These are phyloP conservation scores for Acanthamoeba sp. DNA, from an alignment of 208 protist species.

Conservation along the genomic window DNA sequence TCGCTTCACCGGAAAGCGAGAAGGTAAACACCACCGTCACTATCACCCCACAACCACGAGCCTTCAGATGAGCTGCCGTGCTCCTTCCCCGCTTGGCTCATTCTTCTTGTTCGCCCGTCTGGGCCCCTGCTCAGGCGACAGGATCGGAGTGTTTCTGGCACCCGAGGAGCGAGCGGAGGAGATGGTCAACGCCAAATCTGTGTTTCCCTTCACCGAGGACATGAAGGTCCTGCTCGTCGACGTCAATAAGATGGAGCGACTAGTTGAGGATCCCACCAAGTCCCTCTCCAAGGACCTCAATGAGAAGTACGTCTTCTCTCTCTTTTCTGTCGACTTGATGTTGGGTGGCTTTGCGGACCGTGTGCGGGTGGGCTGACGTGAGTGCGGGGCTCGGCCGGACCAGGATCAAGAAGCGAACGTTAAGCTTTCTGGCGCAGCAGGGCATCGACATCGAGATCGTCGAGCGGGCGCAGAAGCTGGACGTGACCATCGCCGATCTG, in stretches of 20 bases:
- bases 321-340: neutral
- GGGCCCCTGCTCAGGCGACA: neutral
- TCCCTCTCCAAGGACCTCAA: constrained; percentile 47
- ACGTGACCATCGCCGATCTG: constrained; percentile 53
- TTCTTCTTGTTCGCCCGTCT: neutral
- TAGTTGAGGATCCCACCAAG: constrained; percentile 55
- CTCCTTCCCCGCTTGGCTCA: neutral
- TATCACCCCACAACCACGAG: too few relatives aligned
- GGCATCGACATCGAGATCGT: constrained; percentile 53
- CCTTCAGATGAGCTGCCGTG: too few relatives aligned
- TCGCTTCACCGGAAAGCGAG: neutral
- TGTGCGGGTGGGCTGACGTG: neutral
- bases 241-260: constrained; percentile 55
- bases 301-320: neutral
- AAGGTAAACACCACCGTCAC: neutral
- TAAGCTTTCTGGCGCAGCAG: constrained; percentile 49
- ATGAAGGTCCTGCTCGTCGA: constrained; percentile 1
- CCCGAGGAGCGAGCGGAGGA: constrained; percentile 42
- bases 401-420: constrained; percentile 58
- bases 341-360: neutral
- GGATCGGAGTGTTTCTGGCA: constrained; percentile 23
- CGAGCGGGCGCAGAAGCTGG: constrained; percentile 20
- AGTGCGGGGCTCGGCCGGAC: neutral
- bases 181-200: constrained; percentile 5
- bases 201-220: constrained; percentile 56